Evolutionary conservation across 129 eudicot species (phyloP).

Genomic region (Artemisia argyi): DNA sequence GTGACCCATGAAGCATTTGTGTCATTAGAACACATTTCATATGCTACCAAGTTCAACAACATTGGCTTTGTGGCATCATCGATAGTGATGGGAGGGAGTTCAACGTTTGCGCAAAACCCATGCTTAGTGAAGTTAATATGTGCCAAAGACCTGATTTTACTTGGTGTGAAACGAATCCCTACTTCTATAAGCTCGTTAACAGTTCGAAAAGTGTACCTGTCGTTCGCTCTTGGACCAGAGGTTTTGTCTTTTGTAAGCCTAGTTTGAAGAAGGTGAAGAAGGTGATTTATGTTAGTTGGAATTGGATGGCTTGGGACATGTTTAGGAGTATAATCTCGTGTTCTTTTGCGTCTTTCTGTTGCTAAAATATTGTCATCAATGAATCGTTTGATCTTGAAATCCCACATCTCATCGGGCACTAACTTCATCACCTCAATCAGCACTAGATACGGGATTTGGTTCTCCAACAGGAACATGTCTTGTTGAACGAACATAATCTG

Average conservation of each 20-base stretch:
- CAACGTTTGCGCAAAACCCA: no score
- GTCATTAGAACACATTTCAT: background rate
- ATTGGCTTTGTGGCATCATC: constrained; percentile 30
- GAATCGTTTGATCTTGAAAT: constrained; percentile 19
- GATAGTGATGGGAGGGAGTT: constrained; percentile 29
- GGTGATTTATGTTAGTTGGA: constrained; percentile 1
- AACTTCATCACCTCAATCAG: no score
- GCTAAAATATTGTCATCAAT: constrained; percentile 24
- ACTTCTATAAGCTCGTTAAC: constrained; percentile 15
- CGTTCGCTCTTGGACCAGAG: background rate
- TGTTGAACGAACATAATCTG: constrained; percentile 31
- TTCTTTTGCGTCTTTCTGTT: background rate
- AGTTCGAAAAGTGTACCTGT: constrained; percentile 36
- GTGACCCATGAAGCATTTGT: constrained; percentile 26
- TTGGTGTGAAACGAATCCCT: no score
- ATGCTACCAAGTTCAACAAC: constrained; percentile 42
- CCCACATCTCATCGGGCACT: constrained; percentile 1
- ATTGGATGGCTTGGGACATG: background rate
- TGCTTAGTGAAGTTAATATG: no score
- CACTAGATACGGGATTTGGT: no score
- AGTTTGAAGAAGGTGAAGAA: constrained; percentile 31
- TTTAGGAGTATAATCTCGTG: background rate
- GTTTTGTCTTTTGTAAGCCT: constrained; percentile 18
- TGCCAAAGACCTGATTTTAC: no score
- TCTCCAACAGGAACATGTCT: constrained; percentile 3